Base-by-base conservation (phyloP, 78 protist genomes). In the Goniomonas avonlea region DNA sequence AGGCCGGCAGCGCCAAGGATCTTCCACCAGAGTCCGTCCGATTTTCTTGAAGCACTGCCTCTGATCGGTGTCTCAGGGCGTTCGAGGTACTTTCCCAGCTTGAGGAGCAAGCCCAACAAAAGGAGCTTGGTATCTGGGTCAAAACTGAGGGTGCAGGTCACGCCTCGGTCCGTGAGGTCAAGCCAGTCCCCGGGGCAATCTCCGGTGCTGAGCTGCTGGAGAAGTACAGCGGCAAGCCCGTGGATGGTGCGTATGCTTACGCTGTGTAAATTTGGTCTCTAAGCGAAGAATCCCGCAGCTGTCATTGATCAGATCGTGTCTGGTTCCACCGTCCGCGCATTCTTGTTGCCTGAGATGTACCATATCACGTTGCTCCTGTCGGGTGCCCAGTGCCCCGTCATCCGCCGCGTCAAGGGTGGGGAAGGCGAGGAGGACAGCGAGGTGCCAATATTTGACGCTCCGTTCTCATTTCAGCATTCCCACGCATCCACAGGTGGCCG, bases 241-340 rank as follows among this genome's bases (percentile, higher is more conserved):
- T 2, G 7, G 23, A 4, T 18, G 15, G 5, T 68, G 48, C n/a
- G n/a, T n/a, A n/a, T n/a, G n/a, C n/a, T n/a, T n/a, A n/a, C n/a
- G n/a, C n/a, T n/a, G n/a, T n/a, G n/a, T n/a, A n/a, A n/a, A n/a
- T n/a, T n/a, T n/a, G n/a, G n/a, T n/a, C n/a, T n/a, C n/a, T n/a
- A n/a, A n/a, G n/a, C n/a, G n/a, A n/a, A n/a, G n/a, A n/a, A n/a
- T n/a, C n/a, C n/a, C n/a, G n/a, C n/a, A n/a, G n/a, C n/a, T n/a
- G 48, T 68, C 35, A 41, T 15, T 20, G 75, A 68, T 27, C 75
- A 68, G 75, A 41, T 68, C 56, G 59, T 48, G 3, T 48, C 38
- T 35, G 75, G 75, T 35, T 48, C 75, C 38, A 68, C 75, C 2
- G 59, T 68, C 39, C 75, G 75, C 15, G 75, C 59, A 27, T 68